Percentiles rank a stretch among this genome's conserved stretches.
Conservation (phyloP, 192 early-diverging fungal genomes). For the Coemansia sp. region DNA sequence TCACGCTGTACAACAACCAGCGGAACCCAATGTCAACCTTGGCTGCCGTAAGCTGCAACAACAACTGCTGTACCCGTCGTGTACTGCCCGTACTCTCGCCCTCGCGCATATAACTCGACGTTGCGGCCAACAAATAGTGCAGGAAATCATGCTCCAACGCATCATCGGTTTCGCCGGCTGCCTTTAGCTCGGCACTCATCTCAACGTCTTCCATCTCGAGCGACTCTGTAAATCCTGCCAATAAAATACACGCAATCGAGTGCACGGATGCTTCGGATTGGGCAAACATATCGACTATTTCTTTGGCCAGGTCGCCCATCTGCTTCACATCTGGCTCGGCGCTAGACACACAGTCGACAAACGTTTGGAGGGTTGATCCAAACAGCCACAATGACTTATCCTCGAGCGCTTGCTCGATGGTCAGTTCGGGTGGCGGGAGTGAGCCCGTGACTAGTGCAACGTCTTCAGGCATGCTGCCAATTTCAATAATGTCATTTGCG, state of each 20-base stretch:
- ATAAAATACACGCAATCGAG: conserved; percentile 47
- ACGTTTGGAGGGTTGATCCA: conserved; percentile 36
- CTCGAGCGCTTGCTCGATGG: conserved; percentile 20
- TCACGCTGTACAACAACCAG: conserved; percentile 20
- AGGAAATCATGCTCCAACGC: conserved; percentile 33
- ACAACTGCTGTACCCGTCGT: conserved; percentile 11
- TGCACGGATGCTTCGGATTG: conserved; percentile 51
- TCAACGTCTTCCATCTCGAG: conserved; percentile 52
- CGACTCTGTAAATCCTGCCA: conserved; percentile 26
- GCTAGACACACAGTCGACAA: conserved; percentile 1
- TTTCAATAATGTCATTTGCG: not conserved
- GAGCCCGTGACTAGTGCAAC: not conserved
- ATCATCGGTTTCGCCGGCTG: conserved; percentile 16
- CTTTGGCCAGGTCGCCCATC: conserved; percentile 12
- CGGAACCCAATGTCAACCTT: conserved; percentile 45
- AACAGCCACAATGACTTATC: conserved; percentile 60
- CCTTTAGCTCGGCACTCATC: conserved; percentile 37
- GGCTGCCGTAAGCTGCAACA: conserved; percentile 29
- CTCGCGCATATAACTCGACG: not conserved
- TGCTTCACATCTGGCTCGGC: conserved; percentile 12
- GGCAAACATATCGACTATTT: conserved; percentile 50
- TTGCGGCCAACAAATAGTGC: conserved; percentile 9
- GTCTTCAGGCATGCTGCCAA: conserved; percentile 4
- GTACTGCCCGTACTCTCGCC: not conserved
- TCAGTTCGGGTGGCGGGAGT: not conserved